phyloP scores from a whole-genome alignment of 2,329 filamentous ascomycete genomes.

The Stromatinia cepivora region DNA sequence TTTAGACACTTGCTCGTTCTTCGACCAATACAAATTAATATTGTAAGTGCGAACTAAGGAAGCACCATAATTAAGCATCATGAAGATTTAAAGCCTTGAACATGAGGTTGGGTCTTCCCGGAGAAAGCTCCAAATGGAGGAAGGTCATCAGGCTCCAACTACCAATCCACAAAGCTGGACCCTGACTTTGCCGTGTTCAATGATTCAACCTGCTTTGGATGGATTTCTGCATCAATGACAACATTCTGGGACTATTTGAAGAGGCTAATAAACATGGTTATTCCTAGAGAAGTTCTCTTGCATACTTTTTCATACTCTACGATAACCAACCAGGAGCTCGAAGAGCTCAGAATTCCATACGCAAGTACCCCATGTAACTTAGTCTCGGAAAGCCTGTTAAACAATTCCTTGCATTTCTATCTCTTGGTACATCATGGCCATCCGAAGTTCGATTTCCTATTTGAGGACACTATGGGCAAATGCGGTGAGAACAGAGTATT shows the following conservation, averaged over 20 bases:
- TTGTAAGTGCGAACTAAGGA: neutral
- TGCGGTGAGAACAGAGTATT: neutral
- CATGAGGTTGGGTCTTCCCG: neutral
- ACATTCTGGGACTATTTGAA: neutral
- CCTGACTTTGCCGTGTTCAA: conserved; percentile 14
- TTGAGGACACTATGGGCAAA: neutral
- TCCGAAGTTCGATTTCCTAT: neutral
- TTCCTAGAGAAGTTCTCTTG: neutral
- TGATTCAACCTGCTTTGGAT: neutral
- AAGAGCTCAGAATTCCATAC: neutral
- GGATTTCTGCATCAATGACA: conserved; percentile 10
- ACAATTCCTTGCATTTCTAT: conserved; percentile 5
- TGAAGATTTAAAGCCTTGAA: conserved; percentile 8
- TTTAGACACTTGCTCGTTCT: neutral
- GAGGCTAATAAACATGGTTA: conserved; percentile 9
- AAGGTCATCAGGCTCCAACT: conserved; percentile 1
- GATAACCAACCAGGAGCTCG: neutral
- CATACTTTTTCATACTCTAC: neutral
- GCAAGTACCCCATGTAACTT: neutral
- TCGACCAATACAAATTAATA: conserved; percentile 3
- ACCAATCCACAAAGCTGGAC: conserved; percentile 6
- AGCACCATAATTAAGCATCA: neutral
- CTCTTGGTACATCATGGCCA: neutral
- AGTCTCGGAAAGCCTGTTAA: conserved; percentile 1
- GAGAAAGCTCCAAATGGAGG: neutral